Conservation (phyloP, 208 protist species). For the Vickermania ingenoplastis region DNA sequence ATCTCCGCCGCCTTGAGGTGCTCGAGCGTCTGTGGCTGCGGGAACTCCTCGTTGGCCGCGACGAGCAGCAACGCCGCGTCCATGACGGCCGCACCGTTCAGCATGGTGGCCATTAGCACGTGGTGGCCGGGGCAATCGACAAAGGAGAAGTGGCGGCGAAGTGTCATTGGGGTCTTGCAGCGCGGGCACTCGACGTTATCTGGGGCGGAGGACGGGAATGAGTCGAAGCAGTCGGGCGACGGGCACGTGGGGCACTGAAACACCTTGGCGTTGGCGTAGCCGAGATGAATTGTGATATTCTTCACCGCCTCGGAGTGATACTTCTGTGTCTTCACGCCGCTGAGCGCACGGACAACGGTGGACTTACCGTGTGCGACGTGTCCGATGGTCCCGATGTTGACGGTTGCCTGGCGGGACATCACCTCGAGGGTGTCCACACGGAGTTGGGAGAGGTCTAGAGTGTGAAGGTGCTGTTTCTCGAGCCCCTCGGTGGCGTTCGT, state of each 20-base stretch:
- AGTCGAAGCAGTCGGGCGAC: slow-evolving; percentile 91
- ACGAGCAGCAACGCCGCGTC: slow-evolving; percentile 97
- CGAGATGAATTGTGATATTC: slow-evolving; percentile 99
- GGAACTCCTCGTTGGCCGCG: slow-evolving; percentile 94
- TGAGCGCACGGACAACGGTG: slow-evolving; percentile 99
- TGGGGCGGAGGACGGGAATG: slow-evolving; percentile 80
- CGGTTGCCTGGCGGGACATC: slow-evolving; percentile 98
- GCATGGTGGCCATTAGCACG: slow-evolving; percentile 99
- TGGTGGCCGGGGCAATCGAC: slow-evolving; percentile 99
- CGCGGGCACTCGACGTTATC: slow-evolving; percentile 77
- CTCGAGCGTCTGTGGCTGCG: slow-evolving; percentile 63
- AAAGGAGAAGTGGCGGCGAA: slow-evolving; percentile 96
- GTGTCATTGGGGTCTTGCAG: slow-evolving; percentile 56
- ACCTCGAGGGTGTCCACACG: slow-evolving; percentile 94
- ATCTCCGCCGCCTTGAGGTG: slow-evolving; percentile 99
- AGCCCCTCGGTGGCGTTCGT: slow-evolving; percentile 37
- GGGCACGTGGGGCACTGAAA: slow-evolving; percentile 81
- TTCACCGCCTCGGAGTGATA: slow-evolving; percentile 98
- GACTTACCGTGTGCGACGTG: slow-evolving; percentile 99
- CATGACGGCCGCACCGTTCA: slow-evolving; percentile 99
- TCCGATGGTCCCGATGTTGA: slow-evolving; percentile 99
- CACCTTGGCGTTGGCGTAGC: slow-evolving; percentile 99
- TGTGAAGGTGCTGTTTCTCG: slow-evolving; percentile 63
- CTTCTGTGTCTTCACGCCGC: slow-evolving; percentile 97
- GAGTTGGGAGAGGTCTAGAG: slow-evolving; percentile 72